phyloP scores from a whole-genome alignment of 2,329 filamentous ascomycete species.

The Scytalidium sp. region DNA sequence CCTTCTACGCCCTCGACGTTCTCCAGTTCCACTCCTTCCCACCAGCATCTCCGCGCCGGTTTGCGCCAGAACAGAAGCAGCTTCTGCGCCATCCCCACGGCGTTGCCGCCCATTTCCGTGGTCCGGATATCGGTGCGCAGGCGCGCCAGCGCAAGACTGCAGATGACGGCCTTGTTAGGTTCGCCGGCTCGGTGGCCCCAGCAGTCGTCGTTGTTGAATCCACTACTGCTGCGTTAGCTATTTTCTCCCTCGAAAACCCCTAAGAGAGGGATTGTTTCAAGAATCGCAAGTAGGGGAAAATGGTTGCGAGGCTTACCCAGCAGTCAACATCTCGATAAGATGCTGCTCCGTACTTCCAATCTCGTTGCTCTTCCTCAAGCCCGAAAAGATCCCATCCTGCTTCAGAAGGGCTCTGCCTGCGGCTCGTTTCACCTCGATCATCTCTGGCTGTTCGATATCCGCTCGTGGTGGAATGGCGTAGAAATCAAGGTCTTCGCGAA shows the following conservation, averaged over 20 bases:
- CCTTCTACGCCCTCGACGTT: constrained; percentile 88
- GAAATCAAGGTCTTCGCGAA: constrained; percentile 95
- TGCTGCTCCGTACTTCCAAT: constrained; percentile 96
- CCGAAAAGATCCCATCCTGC: constrained; percentile 95
- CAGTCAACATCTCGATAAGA: constrained; percentile 98
- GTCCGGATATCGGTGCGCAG: constrained; percentile 90
- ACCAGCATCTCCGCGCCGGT: constrained; percentile 94
- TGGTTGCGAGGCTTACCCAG: constrained; percentile 62
- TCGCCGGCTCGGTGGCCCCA: constrained; percentile 98
- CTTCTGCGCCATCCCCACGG: constrained; percentile 98
- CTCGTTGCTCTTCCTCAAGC: constrained; percentile 91
- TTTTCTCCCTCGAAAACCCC: not conserved
- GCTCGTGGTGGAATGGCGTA: constrained; percentile 87
- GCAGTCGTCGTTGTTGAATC: constrained; percentile 90
- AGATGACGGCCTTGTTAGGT: constrained; percentile 97
- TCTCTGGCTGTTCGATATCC: constrained; percentile 82
- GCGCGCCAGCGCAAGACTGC: constrained; percentile 88
- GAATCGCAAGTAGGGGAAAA: not conserved
- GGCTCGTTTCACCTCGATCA: constrained; percentile 94
- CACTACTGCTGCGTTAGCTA: constrained; percentile 49
- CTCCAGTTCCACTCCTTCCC: constrained; percentile 93
- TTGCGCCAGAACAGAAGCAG: constrained; percentile 97
- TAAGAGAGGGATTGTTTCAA: not conserved
- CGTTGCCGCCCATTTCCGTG: constrained; percentile 68
- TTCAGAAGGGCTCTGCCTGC: constrained; percentile 81